Evolutionary conservation across 2,329 filamentous ascomycete species (phyloP), one percentile per base, ranked within the genome.

Genomic region (Fusarium armeniacum): DNA sequence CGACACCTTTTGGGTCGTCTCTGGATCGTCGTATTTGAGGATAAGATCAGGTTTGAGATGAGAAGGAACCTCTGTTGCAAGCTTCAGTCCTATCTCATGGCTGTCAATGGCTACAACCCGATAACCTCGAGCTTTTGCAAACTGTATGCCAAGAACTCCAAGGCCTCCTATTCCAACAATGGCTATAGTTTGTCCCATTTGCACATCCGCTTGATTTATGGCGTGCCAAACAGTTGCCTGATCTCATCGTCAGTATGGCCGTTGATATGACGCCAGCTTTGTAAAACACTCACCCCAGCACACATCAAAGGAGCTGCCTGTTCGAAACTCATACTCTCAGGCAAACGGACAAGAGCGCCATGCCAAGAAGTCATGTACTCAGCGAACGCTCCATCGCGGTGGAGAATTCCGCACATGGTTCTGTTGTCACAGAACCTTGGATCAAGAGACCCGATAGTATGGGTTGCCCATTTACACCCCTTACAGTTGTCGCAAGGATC

Each of bases 21-120:
- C 43, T 33, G 49, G 18, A 6, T 55, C 58, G 13, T 61, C 35
- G 24, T 51, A 46, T 24, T 46, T 33, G 24, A 74, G 50, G 9
- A 65, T 41, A 12, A 74, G 52, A 49, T 74, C 69, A 4, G 71
- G 59, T 16, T 53, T 51, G 47, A 71, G 62, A 35, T 61, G 57
- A 22, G 51, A 40, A 13, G 71, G 71, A 6, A 72, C 56, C 22
- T 62, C 57, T 20, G 54, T 67, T n/a, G 69, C 71, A 26, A 73
- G 59, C 35, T 61, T 64, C 22, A 65, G 28, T 2, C 67, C 69
- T 20, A 52, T 40, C 3, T 67, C 51, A 22, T 56, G 49, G n/a
- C 69, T 76, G 43, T 78, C 76, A 10, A 76, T 62, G 16, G 75
- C 73, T 24, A 75, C 60, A 22, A 77, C 70, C 22, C 69, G 67